Evolutionary conservation across 306 rosid species (phyloP), one percentile per base, ranked within the genome.

Genomic region (Pterocarpus santalinus): DNA sequence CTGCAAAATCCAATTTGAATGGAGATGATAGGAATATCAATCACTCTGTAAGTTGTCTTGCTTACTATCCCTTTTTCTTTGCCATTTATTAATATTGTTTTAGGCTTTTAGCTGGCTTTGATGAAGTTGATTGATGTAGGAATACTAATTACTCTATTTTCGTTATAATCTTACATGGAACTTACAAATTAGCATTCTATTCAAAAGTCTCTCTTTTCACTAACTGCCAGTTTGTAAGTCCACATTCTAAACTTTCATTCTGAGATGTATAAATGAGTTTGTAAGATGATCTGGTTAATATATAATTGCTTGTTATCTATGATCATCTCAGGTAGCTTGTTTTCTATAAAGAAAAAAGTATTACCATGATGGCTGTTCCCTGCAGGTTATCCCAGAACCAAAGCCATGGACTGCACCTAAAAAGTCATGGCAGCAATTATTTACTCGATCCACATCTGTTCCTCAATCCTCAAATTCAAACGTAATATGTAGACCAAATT

Each of bases 341-440:
- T 22, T 52, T 81, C n/a, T 63, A n/a, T 22, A 67, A 67, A 76
- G 80, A 72, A 81, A 41, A 75, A 38, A 44, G 38, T 62, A 46
- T 87, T 78, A 80, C 44, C 75, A 73, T 64, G 78, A 58, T 82
- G 79, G 56, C 69, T 83, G 82, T 76, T 81, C 67, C 47, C 76
- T 90, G 97, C 90, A 96, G 99, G 93, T 90, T 39, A 80, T 82
- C 76, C 81, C 89, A n/a, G 95, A 92, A 79, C 77, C 86, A 22
- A 94, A 87, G 75, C 85, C 97, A 60, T 88, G 88, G 82, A 61
- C 86, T 73, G 88, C 88, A 30, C 99, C 97, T 39, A 93, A 90
- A 85, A 96, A 86, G 80, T 89, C 99, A 7, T 96, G 99, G 99
- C 98, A 96, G 81, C 99, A 96, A 61, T 88, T 96, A 85, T 96